Evolutionary conservation across 202 grass and related monocot species (phyloP).

Genomic region (Schoenoplectus tabernaemontani): DNA sequence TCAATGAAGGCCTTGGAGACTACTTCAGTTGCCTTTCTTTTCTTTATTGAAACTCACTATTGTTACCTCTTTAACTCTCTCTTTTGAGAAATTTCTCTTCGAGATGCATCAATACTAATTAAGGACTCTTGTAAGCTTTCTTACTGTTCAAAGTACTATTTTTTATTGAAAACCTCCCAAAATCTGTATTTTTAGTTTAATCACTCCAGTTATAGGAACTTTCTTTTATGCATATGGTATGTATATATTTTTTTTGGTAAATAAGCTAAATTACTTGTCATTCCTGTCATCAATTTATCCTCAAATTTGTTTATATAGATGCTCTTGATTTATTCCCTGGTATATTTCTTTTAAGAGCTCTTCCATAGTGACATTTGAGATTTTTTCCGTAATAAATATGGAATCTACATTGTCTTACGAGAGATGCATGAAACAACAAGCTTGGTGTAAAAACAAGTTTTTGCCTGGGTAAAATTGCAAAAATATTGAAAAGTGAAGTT

Average conservation of each 20-base stretch:
- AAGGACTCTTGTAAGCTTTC: constrained; percentile 28
- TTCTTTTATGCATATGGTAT: background rate
- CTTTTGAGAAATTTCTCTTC: constrained; percentile 33
- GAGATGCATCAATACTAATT: constrained; percentile 17
- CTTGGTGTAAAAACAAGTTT: background rate
- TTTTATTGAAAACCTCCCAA: constrained; percentile 17
- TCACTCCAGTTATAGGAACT: background rate
- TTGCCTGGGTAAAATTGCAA: background rate
- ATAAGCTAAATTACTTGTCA: too few species aligned
- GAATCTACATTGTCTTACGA: background rate
- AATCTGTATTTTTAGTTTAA: background rate
- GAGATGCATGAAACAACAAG: background rate
- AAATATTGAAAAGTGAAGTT: constrained; percentile 40
- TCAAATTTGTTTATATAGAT: background rate
- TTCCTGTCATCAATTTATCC: background rate
- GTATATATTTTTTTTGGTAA: too few species aligned
- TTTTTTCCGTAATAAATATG: background rate
- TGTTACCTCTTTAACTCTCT: constrained; percentile 32
- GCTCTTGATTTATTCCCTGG: background rate
- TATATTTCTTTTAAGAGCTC: background rate
- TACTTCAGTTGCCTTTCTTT: constrained; percentile 42
- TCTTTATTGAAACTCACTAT: constrained; percentile 58
- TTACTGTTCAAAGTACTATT: constrained; percentile 34
- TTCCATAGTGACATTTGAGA: background rate
- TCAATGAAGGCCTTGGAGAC: constrained; percentile 46